Evolutionary conservation across 2,329 filamentous ascomycete species (phyloP), one percentile per base, ranked within the genome.

Genomic region (Xylaria polymorpha): DNA sequence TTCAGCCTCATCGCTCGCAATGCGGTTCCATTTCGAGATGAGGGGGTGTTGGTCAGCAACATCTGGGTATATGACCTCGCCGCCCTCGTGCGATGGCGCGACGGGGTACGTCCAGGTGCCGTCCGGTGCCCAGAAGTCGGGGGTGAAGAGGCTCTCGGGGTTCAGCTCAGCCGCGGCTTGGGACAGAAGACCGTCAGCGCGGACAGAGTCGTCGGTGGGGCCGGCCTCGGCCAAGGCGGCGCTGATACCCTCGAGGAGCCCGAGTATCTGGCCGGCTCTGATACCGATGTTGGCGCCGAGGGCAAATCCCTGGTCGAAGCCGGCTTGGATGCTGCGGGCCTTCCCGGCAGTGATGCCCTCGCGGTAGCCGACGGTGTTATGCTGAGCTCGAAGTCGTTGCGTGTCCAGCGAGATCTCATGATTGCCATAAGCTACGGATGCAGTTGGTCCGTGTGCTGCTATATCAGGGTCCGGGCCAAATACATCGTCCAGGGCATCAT

Each of bases 301-400:
- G 15, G 89, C 85, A 79, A 94, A 98, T 0, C 95, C 95, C 72
- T 95, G 93, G 78, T 99, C 96, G 77, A 99, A 98, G 0, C 95
- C 95, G 15, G 85, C 85, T 81, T 99, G 96, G 32, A 98, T 88
- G 75, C 90, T 91, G 57, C 85, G 82, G 32, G 88, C 87, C 79
- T 98, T 98, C 39, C 92, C 92, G 3, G 83, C 84, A 0, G 91
- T 87, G 62, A 98, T 87, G 53, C 95, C 96, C 76, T 98, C 94
- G 68, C 95, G 91, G 81, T 98, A 98, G 22, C 96, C 96, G 46
- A 92, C 90, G 8, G 92, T 98, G 61, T 89, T 87, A 79, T 97
- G 94, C 64, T 92, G 90, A 50, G 88, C 86, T 75, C 92, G 90
- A 18, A 97, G 86, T 29, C 92, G 90, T 22, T 87, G 89, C 60